phyloP scores from a whole-genome alignment of 2,329 filamentous ascomycete species.

The Trichoderma sp. region DNA sequence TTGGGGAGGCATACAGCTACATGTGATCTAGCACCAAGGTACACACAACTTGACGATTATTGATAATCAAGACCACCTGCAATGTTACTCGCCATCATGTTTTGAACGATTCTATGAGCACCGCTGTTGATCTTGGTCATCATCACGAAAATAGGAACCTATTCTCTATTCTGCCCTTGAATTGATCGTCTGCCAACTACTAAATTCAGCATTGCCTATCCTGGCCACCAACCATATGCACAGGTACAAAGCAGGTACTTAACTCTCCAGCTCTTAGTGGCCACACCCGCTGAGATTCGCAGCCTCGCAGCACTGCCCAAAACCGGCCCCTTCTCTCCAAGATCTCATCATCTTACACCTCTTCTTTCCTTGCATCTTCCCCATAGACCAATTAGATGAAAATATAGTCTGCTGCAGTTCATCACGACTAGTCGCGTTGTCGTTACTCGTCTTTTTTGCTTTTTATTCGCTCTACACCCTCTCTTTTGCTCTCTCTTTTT shows the following conservation, averaged over 20 bases:
- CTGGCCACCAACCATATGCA: no score
- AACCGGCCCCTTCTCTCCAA: background rate
- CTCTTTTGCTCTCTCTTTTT: background rate
- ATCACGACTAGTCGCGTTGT: background rate
- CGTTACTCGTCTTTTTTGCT: background rate
- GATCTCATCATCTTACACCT: background rate
- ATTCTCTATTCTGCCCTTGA: background rate
- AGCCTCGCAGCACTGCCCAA: conserved; percentile 24
- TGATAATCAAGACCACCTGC: background rate
- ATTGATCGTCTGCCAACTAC: background rate
- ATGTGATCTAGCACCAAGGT: background rate
- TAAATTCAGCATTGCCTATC: background rate
- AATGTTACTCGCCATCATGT: background rate
- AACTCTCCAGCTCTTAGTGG: background rate
- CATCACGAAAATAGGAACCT: background rate
- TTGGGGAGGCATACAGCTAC: background rate
- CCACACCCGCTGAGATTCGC: conserved; percentile 7
- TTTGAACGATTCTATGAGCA: background rate
- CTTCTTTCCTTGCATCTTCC: background rate
- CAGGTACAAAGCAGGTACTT: background rate
- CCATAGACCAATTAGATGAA: background rate
- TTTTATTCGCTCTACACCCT: background rate
- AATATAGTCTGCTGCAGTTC: background rate
- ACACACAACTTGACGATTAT: background rate
- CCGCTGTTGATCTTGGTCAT: background rate